phyloP scores from a whole-genome alignment of 257 asterid genomes.

The Rauvolfia tetraphylla region DNA sequence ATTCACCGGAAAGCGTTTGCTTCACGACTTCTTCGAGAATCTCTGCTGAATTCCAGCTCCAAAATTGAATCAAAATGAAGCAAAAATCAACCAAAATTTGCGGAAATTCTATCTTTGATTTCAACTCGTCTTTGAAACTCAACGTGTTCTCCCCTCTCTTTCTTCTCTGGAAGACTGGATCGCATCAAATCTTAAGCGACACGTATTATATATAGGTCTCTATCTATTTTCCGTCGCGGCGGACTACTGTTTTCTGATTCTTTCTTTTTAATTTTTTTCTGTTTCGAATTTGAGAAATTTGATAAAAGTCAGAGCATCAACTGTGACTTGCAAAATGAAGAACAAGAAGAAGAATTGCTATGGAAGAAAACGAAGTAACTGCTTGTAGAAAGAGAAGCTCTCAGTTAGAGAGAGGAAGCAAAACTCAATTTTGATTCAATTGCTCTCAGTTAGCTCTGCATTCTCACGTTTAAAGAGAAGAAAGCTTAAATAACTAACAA shows the following conservation, averaged over 20 bases:
- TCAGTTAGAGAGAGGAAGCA: too few species aligned
- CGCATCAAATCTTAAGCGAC: not conserved
- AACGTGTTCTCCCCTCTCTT: not conserved
- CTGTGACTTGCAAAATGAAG: too few species aligned
- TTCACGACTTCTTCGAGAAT: not conserved
- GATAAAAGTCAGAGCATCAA: too few species aligned
- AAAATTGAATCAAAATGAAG: not conserved
- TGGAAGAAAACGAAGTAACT: too few species aligned
- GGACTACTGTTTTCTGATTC: not conserved
- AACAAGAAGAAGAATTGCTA: too few species aligned
- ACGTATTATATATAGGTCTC: not conserved
- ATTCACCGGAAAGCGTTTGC: not conserved
- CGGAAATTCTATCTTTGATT: conserved; percentile 1
- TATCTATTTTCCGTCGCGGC: not conserved
- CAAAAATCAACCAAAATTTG: not conserved
- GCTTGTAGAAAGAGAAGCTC: too few species aligned
- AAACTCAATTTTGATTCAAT: too few species aligned
- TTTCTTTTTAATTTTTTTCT: not conserved
- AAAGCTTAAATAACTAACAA: too few species aligned
- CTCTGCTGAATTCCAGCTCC: conserved; percentile 4
- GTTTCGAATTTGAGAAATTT: not conserved
- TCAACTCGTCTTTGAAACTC: not conserved
- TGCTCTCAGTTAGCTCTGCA: too few species aligned
- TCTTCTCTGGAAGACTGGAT: not conserved
- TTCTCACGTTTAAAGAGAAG: too few species aligned